Percentiles rank a stretch among this genome's conserved stretches.
phyloP scores from a whole-genome alignment of 2,329 filamentous ascomycete genomes.

The Coleophoma eucalyptorum region DNA sequence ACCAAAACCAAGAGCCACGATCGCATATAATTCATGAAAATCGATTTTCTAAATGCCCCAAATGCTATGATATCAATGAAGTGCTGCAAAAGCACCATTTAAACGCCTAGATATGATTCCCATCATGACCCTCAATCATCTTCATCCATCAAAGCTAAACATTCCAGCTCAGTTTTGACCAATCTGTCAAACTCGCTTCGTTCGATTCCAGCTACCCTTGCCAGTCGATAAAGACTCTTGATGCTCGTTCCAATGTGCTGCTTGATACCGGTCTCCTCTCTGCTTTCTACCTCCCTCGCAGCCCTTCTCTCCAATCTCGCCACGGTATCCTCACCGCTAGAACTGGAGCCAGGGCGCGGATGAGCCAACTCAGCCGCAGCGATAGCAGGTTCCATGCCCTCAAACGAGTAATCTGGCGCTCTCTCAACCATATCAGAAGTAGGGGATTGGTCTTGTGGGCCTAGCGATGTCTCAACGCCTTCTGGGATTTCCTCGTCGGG shows the following conservation, averaged over 20 bases:
- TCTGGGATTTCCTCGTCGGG: slow-evolving; percentile 61
- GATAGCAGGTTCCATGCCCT: too few species aligned
- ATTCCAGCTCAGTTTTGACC: slow-evolving; percentile 67
- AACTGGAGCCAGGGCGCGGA: slow-evolving; percentile 55
- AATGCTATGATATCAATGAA: background rate
- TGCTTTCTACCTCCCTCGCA: slow-evolving; percentile 52
- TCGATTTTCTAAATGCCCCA: background rate
- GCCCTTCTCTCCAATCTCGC: slow-evolving; percentile 47
- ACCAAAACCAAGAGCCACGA: background rate
- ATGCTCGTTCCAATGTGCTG: slow-evolving; percentile 76
- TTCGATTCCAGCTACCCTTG: slow-evolving; percentile 68
- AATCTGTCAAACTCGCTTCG: slow-evolving; percentile 71
- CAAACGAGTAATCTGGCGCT: too few species aligned
- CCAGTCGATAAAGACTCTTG: slow-evolving; percentile 71
- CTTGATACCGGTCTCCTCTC: slow-evolving; percentile 68
- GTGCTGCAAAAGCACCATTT: too few species aligned
- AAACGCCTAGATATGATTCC: background rate
- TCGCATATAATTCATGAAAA: background rate
- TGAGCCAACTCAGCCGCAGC: slow-evolving; percentile 37
- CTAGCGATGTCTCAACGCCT: slow-evolving; percentile 40
- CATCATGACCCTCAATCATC: slow-evolving; percentile 8
- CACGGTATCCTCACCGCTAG: slow-evolving; percentile 52
- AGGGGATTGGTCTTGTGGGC: slow-evolving; percentile 19
- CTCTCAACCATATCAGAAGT: background rate
- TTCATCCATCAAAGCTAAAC: slow-evolving; percentile 65